Evolutionary conservation across 345 rosid species (phyloP).

Genomic region (Euphorbia peplus): DNA sequence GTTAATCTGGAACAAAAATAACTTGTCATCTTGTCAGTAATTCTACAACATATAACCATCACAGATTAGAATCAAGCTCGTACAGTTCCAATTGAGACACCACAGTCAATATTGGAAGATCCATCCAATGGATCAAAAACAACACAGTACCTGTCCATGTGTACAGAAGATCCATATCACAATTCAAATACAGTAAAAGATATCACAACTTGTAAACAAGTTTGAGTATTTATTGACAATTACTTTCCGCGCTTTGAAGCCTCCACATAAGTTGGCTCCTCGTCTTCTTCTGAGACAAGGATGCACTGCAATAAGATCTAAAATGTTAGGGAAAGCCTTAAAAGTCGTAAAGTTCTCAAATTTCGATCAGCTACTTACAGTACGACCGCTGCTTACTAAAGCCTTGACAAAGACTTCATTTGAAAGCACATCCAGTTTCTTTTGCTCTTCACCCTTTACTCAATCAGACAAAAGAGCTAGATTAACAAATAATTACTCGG

Average conservation of each 20-base stretch:
- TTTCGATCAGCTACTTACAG: conserved; percentile 46
- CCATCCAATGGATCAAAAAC: conserved; percentile 99
- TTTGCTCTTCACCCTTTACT: conserved; percentile 92
- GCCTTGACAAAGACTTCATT: conserved; percentile 94
- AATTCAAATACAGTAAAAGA: neutral
- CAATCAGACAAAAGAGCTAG: neutral
- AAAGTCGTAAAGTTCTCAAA: neutral
- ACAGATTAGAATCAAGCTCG: conserved; percentile 12
- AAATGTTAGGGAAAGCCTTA: conserved; percentile 14
- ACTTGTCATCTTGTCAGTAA: conserved; percentile 5
- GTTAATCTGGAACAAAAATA: conserved; percentile 18
- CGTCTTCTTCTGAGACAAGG: conserved; percentile 98
- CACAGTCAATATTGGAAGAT: conserved; percentile 96
- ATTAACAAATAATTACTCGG: neutral
- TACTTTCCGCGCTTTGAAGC: conserved; percentile 77
- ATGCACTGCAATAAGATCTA: conserved; percentile 54
- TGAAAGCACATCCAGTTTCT: conserved; percentile 94
- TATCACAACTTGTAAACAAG: conserved; percentile 1
- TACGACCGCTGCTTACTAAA: conserved; percentile 91
- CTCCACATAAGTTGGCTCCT: conserved; percentile 84
- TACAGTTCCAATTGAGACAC: conserved; percentile 97
- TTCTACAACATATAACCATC: neutral
- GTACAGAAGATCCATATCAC: neutral
- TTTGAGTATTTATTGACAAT: conserved; percentile 8
- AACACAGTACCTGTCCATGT: conserved; percentile 69